Percentiles rank a stretch among this genome's conserved stretches.
These are phyloP conservation scores for Dictyophora rubrovolvata DNA, from an alignment of 768 basidiomycete genomes.

Conservation along the genomic window DNA sequence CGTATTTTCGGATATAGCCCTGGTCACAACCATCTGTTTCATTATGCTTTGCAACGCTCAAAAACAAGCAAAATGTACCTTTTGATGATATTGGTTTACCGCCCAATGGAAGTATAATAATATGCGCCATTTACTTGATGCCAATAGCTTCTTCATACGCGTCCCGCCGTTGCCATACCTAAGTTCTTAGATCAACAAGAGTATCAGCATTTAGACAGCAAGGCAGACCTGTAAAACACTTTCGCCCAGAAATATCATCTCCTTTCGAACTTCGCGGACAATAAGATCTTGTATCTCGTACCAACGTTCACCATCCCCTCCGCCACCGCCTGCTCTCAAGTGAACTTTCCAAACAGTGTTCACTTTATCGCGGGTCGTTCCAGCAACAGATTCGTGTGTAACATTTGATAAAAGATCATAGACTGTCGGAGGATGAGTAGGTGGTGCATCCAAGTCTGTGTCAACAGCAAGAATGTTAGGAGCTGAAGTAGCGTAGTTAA, in stretches of 20 bases:
- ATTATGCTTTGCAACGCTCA: neutral
- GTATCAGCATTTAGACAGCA: neutral
- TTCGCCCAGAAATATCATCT: conserved; percentile 97
- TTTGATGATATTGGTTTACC: neutral
- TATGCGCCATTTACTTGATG: neutral
- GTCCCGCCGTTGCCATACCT: conserved; percentile 8
- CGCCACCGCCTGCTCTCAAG: conserved; percentile 63
- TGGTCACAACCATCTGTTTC: neutral
- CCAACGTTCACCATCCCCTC: conserved; percentile 86
- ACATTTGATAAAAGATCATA: conserved; percentile 97
- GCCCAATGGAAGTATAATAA: neutral
- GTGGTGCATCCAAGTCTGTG: conserved; percentile 69
- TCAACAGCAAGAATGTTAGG: conserved; percentile 11
- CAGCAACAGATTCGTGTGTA: conserved; percentile 88
- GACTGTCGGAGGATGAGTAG: conserved; percentile 47
- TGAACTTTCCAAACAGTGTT: conserved; percentile 91
- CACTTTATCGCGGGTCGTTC: conserved; percentile 89
- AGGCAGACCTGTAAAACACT: conserved; percentile 77
- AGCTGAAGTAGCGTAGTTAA: conserved; percentile 10
- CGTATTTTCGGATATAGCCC: too few species aligned
- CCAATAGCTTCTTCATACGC: neutral
- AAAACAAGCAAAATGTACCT: conserved; percentile 7
- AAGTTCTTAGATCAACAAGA: neutral
- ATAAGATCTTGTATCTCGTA: conserved; percentile 93
- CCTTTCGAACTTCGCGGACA: conserved; percentile 91